Conservation (phyloP, 2,329 filamentous ascomycete genomes). For the Hypoxylon sp. region DNA sequence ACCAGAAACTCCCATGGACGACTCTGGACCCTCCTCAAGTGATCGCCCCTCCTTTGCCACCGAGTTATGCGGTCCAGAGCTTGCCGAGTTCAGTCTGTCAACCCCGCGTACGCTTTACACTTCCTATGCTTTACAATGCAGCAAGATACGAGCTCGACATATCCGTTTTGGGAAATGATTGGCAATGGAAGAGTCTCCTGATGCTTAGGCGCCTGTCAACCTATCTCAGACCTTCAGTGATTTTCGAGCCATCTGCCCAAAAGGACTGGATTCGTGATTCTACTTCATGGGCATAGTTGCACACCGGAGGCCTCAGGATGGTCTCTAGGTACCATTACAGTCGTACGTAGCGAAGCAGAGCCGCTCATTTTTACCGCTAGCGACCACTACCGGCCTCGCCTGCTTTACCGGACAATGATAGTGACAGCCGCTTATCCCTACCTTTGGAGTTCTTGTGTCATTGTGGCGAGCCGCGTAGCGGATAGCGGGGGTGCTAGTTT, state of each 20-base stretch:
- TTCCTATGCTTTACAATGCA: conserved; percentile 30
- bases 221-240: conserved; percentile 13
- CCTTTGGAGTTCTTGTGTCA: conserved; percentile 12
- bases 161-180: conserved; percentile 31
- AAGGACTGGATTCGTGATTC: conserved; percentile 24
- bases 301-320: conserved; percentile 22
- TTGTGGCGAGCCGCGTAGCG: conserved; percentile 19
- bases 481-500: background rate
- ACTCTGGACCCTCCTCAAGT: conserved; percentile 30
- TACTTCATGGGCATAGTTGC: background rate
- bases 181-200: conserved; percentile 10
- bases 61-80: conserved; percentile 23
- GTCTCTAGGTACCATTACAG: background rate
- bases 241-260: conserved; percentile 22
- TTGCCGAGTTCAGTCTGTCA: conserved; percentile 17
- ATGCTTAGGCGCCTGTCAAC: conserved; percentile 16
- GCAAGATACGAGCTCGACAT: conserved; percentile 33
- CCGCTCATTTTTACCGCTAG: conserved; percentile 16
- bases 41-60: conserved; percentile 41
- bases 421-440: conserved; percentile 5
- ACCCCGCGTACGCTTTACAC: conserved; percentile 14
- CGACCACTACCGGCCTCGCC: conserved; percentile 1
- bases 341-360: background rate
- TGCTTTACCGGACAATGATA: conserved; percentile 1
- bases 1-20: too few relatives aligned